Base-by-base conservation (phyloP, 805 yeast species). In the Lachancea thermotolerans region DNA sequence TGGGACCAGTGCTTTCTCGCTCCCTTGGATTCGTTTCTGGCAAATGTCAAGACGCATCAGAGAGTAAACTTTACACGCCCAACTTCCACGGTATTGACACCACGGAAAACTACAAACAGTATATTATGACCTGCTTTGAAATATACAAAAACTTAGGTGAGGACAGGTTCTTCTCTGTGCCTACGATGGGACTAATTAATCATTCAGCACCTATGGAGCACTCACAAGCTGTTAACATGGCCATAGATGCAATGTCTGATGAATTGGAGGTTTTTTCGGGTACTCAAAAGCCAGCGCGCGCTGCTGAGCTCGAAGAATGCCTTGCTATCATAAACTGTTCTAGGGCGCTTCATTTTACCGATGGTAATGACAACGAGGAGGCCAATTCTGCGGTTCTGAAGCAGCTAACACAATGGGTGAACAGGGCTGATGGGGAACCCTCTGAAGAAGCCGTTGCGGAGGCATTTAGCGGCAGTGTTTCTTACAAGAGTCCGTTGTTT, bases 361-460 rank as follows among this genome's bases (percentile, higher is more conserved):
- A 46, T 12, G 64, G 57, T 33, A 43, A 46, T 27, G 52, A 36
- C 2, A 41, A 44, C 18, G 52, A 39, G 7, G 40, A 47, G 7
- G 34, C 42, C 14, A 39, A 31, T 12, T 32, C 38, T 11, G 36
- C 30, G 4, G 21, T 41, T 16, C 27, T 69, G 50, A 72, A 80
- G 28, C 67, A 68, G 39, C 61, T 80, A 31, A 62, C 73, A 12
- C 72, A 70, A 39, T 85, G 93, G 93, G 69, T 82, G 21, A 85
- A 85, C 56, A 71, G 78, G 45, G 79, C 82, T 28, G 86, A 83
- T 57, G 79, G 82, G 4, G 76, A 77, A 52, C 90, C 90, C 1
- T 78, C 73, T 47, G 68, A 69, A 15, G 76, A 72, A 25, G 61
- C 75, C 29, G 68, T 75, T 3, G 74, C 77, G 42, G 68, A 54